phyloP scores from a whole-genome alignment of 2,329 filamentous ascomycete species.

The Aaosphaeria arxii region DNA sequence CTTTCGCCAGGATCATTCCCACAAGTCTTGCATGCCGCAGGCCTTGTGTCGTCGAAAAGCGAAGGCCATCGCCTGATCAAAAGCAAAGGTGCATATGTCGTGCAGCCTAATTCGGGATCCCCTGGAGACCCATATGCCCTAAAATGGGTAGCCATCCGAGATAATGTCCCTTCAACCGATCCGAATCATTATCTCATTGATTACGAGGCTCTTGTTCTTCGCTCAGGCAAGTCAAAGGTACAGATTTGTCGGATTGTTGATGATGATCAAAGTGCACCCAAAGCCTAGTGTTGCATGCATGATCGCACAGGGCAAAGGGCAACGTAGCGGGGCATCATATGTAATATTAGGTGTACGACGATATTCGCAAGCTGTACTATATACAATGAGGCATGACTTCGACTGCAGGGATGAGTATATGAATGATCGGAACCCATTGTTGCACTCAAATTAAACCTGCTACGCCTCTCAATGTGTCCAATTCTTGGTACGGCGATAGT shows the following conservation, averaged over 20 bases:
- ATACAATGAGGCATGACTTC: no score
- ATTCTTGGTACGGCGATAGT: no score
- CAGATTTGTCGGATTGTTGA: conserved; percentile 55
- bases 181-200: conserved; percentile 60
- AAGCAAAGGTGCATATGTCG: conserved; percentile 58
- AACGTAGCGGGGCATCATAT: no score
- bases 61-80: conserved; percentile 60
- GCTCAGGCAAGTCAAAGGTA: conserved; percentile 60
- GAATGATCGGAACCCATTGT: no score
- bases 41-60: conserved; percentile 54
- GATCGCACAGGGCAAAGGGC: no score
- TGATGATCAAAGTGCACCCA: conserved; percentile 51
- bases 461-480: no score
- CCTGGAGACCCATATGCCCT: conserved; percentile 44
- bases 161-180: conserved; percentile 46
- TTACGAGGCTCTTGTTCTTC: conserved; percentile 52
- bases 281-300: conserved; percentile 28
- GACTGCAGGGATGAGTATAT: no score
- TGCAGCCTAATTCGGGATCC: conserved; percentile 43
- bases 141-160: conserved; percentile 57
- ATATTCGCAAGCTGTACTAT: no score
- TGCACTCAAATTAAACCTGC: no score
- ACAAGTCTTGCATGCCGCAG: conserved; percentile 58
- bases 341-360: no score
- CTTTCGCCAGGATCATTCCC: conserved; percentile 55